A percentile compares a stretch with the other conserved stretches of the same genome.
phyloP scores from a whole-genome alignment of 83 land plant genomes.

The Picea abies region DNA sequence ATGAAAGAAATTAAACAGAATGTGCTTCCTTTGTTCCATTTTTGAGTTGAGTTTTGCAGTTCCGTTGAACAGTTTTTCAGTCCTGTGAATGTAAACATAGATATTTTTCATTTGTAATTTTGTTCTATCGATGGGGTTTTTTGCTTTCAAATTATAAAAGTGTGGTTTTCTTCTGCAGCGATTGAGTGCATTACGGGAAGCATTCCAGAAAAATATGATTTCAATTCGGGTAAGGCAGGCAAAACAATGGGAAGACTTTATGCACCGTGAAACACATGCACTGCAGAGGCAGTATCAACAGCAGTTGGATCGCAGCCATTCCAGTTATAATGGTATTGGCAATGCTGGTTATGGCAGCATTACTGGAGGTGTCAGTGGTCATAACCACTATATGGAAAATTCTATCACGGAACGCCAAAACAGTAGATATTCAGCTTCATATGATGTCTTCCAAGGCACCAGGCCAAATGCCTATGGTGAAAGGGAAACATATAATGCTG shows the following conservation, averaged over 20 bases:
- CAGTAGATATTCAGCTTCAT: slow-evolving; percentile 9
- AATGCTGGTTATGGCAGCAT: neutral
- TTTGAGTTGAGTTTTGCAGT: neutral
- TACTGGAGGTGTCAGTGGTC: neutral
- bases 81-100: neutral
- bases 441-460: slow-evolving; percentile 5
- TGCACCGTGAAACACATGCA: slow-evolving; percentile 5
- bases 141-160: neutral
- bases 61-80: neutral
- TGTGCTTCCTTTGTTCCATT: neutral
- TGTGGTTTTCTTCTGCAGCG: neutral
- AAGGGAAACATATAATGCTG: slow-evolving; percentile 13
- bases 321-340: neutral
- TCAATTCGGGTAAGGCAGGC: neutral
- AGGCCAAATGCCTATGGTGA: slow-evolving; percentile 1
- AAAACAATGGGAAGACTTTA: slow-evolving; percentile 16
- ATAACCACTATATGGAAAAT: neutral
- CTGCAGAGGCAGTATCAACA: slow-evolving; percentile 2
- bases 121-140: neutral
- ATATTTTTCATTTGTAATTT: neutral
- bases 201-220: slow-evolving; percentile 10
- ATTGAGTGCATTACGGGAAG: neutral
- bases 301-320: neutral
- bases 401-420: neutral
- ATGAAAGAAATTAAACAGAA: neutral